These are phyloP conservation scores for Aureobasidium sp. DNA, from an alignment of 2,329 filamentous ascomycete genomes.

Conservation along the genomic window DNA sequence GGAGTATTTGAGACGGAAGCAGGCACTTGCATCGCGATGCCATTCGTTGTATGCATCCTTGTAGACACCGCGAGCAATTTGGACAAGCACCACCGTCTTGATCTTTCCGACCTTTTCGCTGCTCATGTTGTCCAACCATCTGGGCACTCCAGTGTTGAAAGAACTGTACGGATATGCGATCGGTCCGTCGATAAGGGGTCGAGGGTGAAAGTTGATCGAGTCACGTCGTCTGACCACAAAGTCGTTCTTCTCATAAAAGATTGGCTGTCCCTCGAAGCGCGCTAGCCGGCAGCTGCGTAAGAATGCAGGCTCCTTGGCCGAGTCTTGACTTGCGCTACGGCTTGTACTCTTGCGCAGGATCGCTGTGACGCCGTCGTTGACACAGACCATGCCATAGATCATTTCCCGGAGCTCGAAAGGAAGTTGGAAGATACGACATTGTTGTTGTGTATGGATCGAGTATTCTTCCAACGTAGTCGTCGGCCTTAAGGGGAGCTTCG, in stretches of 20 bases:
- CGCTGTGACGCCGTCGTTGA: conserved; percentile 8
- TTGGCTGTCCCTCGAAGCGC: conserved; percentile 1
- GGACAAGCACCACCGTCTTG: conserved; percentile 11
- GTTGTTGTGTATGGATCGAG: conserved; percentile 8
- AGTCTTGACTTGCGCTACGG: conserved; percentile 9
- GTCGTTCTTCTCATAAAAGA: conserved; percentile 14
- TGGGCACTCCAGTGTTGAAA: conserved; percentile 9
- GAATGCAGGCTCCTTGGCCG: conserved; percentile 13
- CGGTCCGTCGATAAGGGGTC: neutral
- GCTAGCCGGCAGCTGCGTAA: conserved; percentile 11
- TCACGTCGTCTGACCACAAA: conserved; percentile 12
- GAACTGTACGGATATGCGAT: conserved; percentile 3
- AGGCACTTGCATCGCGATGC: conserved; percentile 13
- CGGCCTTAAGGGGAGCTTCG: conserved; percentile 24
- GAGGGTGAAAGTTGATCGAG: conserved; percentile 14
- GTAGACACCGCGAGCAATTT: conserved; percentile 13
- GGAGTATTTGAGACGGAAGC: conserved; percentile 11
- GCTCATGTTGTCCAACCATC: conserved; percentile 14
- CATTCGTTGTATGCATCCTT: conserved; percentile 13
- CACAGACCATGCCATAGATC: conserved; percentile 14
- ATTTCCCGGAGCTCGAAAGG: conserved; percentile 14
- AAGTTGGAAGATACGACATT: conserved; percentile 15
- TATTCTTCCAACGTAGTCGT: conserved; percentile 7
- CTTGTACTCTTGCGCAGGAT: conserved; percentile 8
- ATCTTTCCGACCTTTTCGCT: conserved; percentile 9